Evolutionary conservation across 2,329 filamentous ascomycete species (phyloP), one percentile per base, ranked within the genome.

Genomic region (Elsinoe australis): DNA sequence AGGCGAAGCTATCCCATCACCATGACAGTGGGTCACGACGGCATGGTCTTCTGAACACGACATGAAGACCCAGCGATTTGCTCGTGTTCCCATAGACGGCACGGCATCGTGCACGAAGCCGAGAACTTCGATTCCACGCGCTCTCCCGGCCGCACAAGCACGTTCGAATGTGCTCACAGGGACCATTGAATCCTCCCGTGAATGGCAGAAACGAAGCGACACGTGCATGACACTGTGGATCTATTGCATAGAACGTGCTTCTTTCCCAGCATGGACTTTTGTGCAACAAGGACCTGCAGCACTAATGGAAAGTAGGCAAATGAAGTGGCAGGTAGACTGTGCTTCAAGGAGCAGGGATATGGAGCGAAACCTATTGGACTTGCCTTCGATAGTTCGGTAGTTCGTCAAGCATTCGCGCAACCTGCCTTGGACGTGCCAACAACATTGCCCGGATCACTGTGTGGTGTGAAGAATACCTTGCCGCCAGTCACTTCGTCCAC

Each of bases 1-100:
- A n/a, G n/a, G n/a, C n/a, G n/a, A n/a, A n/a, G n/a, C n/a, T n/a
- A 39, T 26, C 19, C 22, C 36, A 28, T 41, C 36, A 41, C 21
- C 36, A 28, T 41, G 36, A 41, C 21, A 26, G 36, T 22, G 17
- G 36, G 19, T 8, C 36, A 41, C 36, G 18, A 24, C 6, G 18
- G 19, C 19, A 18, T 39, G 19, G 3, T 12, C 10, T 21, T 10
- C 26, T 22, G n/a, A 18, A 39, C 35, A 39, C 10, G 10, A 41
- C 5, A 15, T 26, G 36, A n/a, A n/a, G 21, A 14, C 36, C 19
- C 26, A 21, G 17, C 10, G 26, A 6, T 2, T 22, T 41, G 14
- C 8, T 14, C 7, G n/a, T n/a, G n/a, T n/a, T n/a, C n/a, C n/a
- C n/a, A n/a, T 32, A 3, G 9, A 12, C 34, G 34, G 34, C 18